These are phyloP conservation scores for Paramecium bursaria DNA, from an alignment of 73 alveolate genomes.

Conservation along the genomic window DNA sequence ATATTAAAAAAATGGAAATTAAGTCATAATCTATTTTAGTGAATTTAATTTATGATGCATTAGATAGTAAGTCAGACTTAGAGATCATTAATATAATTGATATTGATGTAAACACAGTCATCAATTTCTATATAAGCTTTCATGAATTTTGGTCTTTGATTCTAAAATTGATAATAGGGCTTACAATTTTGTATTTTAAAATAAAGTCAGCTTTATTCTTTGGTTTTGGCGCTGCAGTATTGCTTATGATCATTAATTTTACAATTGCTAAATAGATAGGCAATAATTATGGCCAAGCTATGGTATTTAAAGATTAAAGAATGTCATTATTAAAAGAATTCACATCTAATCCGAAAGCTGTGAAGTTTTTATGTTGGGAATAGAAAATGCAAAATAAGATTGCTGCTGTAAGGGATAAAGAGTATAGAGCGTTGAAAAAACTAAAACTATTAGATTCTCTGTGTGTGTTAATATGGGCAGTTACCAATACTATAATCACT, in stretches of 20 bases:
- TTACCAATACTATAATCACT: slow-evolving; percentile 31
- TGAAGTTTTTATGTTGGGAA: slow-evolving; percentile 32
- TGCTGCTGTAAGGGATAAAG: neutral
- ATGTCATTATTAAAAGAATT: slow-evolving; percentile 26
- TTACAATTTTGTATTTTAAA: neutral
- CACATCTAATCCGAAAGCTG: slow-evolving; percentile 17
- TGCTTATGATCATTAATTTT: slow-evolving; percentile 8
- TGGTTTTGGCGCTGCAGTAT: slow-evolving; percentile 10
- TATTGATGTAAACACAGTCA: slow-evolving; percentile 24
- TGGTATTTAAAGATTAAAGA: slow-evolving; percentile 32
- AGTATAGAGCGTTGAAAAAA: neutral
- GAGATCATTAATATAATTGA: slow-evolving; percentile 20
- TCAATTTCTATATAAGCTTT: slow-evolving; percentile 39
- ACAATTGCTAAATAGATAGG: slow-evolving; percentile 33
- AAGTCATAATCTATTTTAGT: neutral
- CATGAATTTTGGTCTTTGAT: slow-evolving; percentile 55
- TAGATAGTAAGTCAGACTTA: slow-evolving; percentile 11
- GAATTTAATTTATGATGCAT: neutral
- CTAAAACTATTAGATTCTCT: slow-evolving; percentile 25
- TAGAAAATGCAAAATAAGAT: neutral
- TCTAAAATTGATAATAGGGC: slow-evolving; percentile 28
- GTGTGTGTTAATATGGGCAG: slow-evolving; percentile 42
- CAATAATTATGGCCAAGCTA: neutral
- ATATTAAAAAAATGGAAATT: slow-evolving; percentile 5
- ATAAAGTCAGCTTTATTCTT: neutral